These are phyloP conservation scores for Tuber umbilicatum DNA, from an alignment of 495 filamentous ascomycete genomes.

Conservation along the genomic window DNA sequence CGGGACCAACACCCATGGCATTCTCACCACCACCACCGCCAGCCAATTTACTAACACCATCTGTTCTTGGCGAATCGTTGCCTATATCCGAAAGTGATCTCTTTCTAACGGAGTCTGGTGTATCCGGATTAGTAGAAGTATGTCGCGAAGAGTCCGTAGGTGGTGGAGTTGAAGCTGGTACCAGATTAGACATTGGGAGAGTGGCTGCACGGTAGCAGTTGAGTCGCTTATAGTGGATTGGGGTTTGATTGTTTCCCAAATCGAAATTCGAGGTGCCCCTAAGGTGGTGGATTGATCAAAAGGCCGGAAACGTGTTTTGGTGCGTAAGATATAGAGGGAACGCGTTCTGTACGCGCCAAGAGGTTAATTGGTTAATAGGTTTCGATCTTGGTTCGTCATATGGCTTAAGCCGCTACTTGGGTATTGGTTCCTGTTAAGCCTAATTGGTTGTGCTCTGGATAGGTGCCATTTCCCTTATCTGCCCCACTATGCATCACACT, in stretches of 20 bases:
- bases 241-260: not conserved
- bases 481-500: not conserved
- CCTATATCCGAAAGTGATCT: not conserved
- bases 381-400: not conserved
- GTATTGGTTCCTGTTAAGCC: not conserved
- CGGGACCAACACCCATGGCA: not conserved
- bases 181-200: not conserved
- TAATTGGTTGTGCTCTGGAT: not conserved
- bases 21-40: constrained; percentile 15
- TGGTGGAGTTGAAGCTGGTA: not conserved
- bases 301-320: not conserved
- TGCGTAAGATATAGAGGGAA: not conserved
- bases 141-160: not conserved
- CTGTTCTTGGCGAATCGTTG: not conserved
- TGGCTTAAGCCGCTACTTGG: not conserved
- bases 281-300: not conserved
- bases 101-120: not conserved
- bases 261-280: not conserved
- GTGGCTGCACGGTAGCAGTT: not conserved
- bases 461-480: not conserved
- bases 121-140: not conserved
- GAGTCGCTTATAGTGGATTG: not conserved
- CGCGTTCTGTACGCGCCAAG: not conserved
- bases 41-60: not conserved
- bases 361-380: not conserved